These are phyloP conservation scores for Strobilomyces confusus DNA, from an alignment of 768 basidiomycete genomes.

Conservation along the genomic window DNA sequence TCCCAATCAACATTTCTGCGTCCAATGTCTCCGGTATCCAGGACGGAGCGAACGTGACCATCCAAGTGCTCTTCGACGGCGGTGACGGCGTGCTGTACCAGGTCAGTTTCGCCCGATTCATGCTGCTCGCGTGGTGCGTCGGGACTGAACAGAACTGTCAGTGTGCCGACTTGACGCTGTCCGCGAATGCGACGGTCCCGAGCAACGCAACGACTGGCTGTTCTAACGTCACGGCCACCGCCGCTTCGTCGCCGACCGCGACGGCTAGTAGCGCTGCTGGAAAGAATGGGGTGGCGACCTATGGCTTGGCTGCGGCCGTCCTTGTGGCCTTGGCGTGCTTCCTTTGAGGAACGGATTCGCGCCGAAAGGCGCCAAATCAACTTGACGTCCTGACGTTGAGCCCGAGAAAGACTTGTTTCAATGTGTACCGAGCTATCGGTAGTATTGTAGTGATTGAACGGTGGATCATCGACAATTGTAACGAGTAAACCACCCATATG, in stretches of 20 bases:
- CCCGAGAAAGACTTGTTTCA: too few species aligned
- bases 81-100: constrained; percentile 74
- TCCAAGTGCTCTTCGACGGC: constrained; percentile 64
- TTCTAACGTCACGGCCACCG: constrained; percentile 29
- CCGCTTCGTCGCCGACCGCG: constrained; percentile 13
- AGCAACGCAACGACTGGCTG: constrained; percentile 36
- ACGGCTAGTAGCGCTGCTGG: constrained; percentile 13
- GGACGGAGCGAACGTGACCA: constrained; percentile 69
- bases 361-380: too few species aligned
- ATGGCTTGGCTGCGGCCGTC: constrained; percentile 7
- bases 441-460: too few species aligned
- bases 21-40: constrained; percentile 46
- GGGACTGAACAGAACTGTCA: constrained; percentile 25
- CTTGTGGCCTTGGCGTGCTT: constrained; percentile 9
- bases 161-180: constrained; percentile 79
- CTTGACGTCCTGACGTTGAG: too few species aligned
- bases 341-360: constrained; percentile 11
- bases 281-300: constrained; percentile 10
- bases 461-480: too few species aligned
- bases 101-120: constrained; percentile 31
- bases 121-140: neutral
- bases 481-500: too few species aligned
- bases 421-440: too few species aligned
- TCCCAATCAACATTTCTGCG: constrained; percentile 57
- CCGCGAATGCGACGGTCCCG: constrained; percentile 47